phyloP scores from a whole-genome alignment of 352 stramenopile species.

The Pythium sp. region DNA sequence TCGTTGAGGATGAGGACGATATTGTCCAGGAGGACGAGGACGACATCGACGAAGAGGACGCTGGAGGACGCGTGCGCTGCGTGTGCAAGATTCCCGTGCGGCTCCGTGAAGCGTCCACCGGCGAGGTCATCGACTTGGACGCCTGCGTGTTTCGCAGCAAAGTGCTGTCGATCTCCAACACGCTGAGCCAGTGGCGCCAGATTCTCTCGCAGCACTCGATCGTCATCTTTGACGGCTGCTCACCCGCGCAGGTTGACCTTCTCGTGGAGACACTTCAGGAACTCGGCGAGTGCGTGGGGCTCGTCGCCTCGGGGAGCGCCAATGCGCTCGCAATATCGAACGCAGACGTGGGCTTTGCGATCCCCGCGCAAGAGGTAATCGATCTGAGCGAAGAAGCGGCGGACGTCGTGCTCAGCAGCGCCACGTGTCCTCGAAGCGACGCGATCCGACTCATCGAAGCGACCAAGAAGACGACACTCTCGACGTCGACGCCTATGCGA shows the following conservation, averaged over 20 bases:
- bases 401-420: conserved; percentile 37
- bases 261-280: conserved; percentile 55
- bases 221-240: conserved; percentile 47
- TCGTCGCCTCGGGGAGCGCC: conserved; percentile 40
- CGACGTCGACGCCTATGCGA: not conserved
- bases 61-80: conserved; percentile 20
- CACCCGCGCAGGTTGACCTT: conserved; percentile 38
- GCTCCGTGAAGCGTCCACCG: conserved; percentile 35
- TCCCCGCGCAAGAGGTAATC: conserved; percentile 37
- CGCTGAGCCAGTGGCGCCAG: conserved; percentile 44
- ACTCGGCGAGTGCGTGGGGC: conserved; percentile 42
- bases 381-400: conserved; percentile 51
- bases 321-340: conserved; percentile 46
- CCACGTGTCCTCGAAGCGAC: conserved; percentile 41
- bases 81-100: conserved; percentile 37
- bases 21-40: conserved; percentile 13
- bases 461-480: conserved; percentile 29
- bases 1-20: conserved; percentile 15
- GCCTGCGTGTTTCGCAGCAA: conserved; percentile 35
- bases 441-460: conserved; percentile 49
- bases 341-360: conserved; percentile 47
- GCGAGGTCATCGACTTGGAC: conserved; percentile 30
- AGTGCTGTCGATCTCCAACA: conserved; percentile 51
- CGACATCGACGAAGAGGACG: conserved; percentile 21
- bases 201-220: conserved; percentile 37